Percentiles rank a stretch among this genome's conserved stretches.
phyloP scores from a whole-genome alignment of 2,329 filamentous ascomycete genomes.

The Clonostachys byssicola region DNA sequence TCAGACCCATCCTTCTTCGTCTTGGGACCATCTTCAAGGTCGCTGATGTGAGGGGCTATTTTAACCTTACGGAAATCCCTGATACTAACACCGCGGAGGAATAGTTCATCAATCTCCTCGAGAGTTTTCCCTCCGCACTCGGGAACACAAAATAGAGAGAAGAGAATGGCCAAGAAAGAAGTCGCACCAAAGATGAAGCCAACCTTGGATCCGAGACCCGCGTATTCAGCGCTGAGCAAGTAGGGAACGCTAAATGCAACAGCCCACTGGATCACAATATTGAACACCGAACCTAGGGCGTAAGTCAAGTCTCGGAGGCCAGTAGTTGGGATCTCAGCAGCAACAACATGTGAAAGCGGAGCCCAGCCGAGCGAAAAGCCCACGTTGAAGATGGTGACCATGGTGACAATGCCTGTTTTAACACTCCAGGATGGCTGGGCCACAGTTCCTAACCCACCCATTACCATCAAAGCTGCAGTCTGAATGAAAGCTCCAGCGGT shows the following conservation, averaged over 20 bases:
- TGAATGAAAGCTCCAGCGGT: conserved; percentile 19
- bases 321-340: conserved; percentile 22
- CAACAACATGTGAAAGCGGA: conserved; percentile 25
- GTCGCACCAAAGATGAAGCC: conserved; percentile 26
- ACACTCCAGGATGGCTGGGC: conserved; percentile 6
- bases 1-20: too few species aligned
- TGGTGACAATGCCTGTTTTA: conserved; percentile 14
- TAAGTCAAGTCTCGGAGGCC: conserved; percentile 22
- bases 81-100: neutral
- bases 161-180: conserved; percentile 12
- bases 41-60: too few species aligned
- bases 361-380: conserved; percentile 25
- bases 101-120: neutral
- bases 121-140: conserved; percentile 16
- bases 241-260: conserved; percentile 29
- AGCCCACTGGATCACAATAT: conserved; percentile 13
- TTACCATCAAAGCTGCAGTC: conserved; percentile 19
- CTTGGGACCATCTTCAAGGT: too few species aligned
- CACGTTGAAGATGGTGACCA: conserved; percentile 20
- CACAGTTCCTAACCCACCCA: conserved; percentile 27
- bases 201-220: conserved; percentile 22
- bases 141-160: conserved; percentile 23
- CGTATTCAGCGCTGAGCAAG: conserved; percentile 24
- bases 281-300: conserved; percentile 17
- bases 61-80: neutral